These are phyloP conservation scores for Exophiala phaeomuriformis DNA, from an alignment of 2,329 filamentous ascomycete species.

Conservation along the genomic window DNA sequence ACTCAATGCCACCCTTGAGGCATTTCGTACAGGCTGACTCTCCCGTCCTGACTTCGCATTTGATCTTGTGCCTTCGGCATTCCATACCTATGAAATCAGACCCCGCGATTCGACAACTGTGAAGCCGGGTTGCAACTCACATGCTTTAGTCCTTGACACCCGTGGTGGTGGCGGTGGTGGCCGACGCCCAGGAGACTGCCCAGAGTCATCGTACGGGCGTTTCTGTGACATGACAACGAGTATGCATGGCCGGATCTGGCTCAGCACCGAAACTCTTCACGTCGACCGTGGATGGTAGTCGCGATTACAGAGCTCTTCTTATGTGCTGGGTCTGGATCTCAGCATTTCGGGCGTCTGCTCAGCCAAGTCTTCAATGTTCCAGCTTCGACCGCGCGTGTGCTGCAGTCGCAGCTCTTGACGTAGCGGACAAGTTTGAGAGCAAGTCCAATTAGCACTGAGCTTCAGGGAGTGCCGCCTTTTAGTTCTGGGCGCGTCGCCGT, in stretches of 20 bases:
- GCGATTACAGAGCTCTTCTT: not conserved
- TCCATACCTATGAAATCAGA: slow-evolving; percentile 35
- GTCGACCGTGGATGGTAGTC: not conserved
- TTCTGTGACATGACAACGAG: not conserved
- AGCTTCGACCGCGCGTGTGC: too few species aligned
- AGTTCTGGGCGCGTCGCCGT: too few species aligned
- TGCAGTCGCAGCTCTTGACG: too few species aligned
- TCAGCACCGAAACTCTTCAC: too few species aligned
- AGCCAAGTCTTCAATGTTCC: too few species aligned
- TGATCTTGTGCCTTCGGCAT: slow-evolving; percentile 50
- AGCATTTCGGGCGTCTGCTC: too few species aligned
- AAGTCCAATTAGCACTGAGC: too few species aligned
- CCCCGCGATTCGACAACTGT: not conserved
- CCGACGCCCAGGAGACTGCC: not conserved
- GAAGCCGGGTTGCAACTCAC: not conserved
- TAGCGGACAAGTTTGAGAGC: too few species aligned
- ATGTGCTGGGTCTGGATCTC: not conserved
- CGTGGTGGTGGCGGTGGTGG: not conserved
- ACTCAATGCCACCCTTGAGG: slow-evolving; percentile 44
- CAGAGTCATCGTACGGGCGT: not conserved
- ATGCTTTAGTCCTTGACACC: not conserved
- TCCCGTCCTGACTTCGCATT: slow-evolving; percentile 45
- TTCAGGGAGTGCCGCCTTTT: too few species aligned
- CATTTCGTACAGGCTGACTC: slow-evolving; percentile 46
- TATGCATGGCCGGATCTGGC: not conserved